These are phyloP conservation scores for Meripilus lineatus DNA, from an alignment of 1,284 basidiomycete genomes.

Conservation along the genomic window DNA sequence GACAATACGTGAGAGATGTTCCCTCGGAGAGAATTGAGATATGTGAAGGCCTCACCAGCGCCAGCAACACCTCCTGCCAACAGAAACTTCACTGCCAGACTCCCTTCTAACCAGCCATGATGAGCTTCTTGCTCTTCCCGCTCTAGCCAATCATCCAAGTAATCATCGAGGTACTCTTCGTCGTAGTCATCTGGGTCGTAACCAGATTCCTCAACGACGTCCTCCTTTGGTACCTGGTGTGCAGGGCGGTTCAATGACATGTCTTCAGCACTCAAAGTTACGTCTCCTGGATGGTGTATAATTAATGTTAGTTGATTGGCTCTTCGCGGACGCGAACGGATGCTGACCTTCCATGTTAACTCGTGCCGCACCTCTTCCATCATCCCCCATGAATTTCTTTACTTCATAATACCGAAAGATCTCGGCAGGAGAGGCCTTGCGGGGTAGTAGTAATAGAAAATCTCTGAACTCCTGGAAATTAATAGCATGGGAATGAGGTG, in stretches of 20 bases:
- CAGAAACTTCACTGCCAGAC: slow-evolving; percentile 84
- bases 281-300: slow-evolving; percentile 52
- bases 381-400: slow-evolving; percentile 67
- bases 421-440: slow-evolving; percentile 76
- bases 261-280: slow-evolving; percentile 69
- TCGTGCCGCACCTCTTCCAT: slow-evolving; percentile 72
- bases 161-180: slow-evolving; percentile 36
- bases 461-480: slow-evolving; percentile 86
- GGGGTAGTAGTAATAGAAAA: slow-evolving; percentile 83
- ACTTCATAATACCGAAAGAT: slow-evolving; percentile 87
- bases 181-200: slow-evolving; percentile 35
- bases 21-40: slow-evolving; percentile 4
- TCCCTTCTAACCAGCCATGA: slow-evolving; percentile 61
- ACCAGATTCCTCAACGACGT: slow-evolving; percentile 25
- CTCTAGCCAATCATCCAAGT: slow-evolving; percentile 29
- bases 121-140: slow-evolving; percentile 58
- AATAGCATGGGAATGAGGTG: slow-evolving; percentile 63
- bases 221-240: slow-evolving; percentile 21
- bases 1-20: not conserved
- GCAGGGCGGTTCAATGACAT: slow-evolving; percentile 22
- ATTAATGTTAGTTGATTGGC: slow-evolving; percentile 9
- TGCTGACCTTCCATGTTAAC: slow-evolving; percentile 82
- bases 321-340: slow-evolving; percentile 1
- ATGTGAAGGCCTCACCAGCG: slow-evolving; percentile 56
- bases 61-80: slow-evolving; percentile 94